A percentile compares a stretch with the other conserved stretches of the same genome.
These are phyloP conservation scores for Raffaelea albimanens DNA, from an alignment of 2,329 filamentous ascomycete species.

Conservation along the genomic window DNA sequence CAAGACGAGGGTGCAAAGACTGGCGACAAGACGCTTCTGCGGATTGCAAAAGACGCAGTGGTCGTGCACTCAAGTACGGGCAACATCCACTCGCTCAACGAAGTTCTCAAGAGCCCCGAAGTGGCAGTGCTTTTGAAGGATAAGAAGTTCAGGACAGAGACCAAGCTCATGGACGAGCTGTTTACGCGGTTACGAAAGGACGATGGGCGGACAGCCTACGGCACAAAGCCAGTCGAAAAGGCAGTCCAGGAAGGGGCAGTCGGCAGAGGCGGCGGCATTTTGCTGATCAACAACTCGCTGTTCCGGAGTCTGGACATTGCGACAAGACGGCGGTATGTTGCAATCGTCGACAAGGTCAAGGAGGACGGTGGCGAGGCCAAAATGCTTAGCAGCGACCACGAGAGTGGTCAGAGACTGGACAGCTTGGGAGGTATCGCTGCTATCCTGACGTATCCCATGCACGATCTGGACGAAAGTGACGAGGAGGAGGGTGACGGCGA, in stretches of 20 bases:
- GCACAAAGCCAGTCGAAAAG: constrained; percentile 67
- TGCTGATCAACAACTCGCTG: constrained; percentile 79
- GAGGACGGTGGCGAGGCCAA: constrained; percentile 78
- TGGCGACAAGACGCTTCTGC: constrained; percentile 59
- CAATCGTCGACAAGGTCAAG: constrained; percentile 78
- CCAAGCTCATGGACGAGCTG: constrained; percentile 75
- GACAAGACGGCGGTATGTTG: constrained; percentile 71
- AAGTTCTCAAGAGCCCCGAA: constrained; percentile 74
- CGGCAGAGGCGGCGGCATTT: constrained; percentile 70
- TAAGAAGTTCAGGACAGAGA: constrained; percentile 81
- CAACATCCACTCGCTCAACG: constrained; percentile 77
- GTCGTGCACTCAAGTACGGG: constrained; percentile 80
- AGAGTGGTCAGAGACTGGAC: constrained; percentile 80
- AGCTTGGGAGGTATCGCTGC: constrained; percentile 81
- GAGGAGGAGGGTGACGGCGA: constrained; percentile 28
- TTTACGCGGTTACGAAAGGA: constrained; percentile 69
- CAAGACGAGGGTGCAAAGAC: constrained; percentile 47
- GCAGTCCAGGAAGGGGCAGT: constrained; percentile 84
- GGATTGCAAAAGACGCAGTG: constrained; percentile 51
- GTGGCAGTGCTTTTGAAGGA: constrained; percentile 71
- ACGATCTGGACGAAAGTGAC: constrained; percentile 67
- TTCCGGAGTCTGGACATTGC: constrained; percentile 76
- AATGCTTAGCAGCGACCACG: constrained; percentile 87
- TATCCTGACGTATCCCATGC: constrained; percentile 79
- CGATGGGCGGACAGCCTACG: constrained; percentile 87